Base-by-base conservation (phyloP, 768 basidiomycete species). In the Lactarius hatsudake region DNA sequence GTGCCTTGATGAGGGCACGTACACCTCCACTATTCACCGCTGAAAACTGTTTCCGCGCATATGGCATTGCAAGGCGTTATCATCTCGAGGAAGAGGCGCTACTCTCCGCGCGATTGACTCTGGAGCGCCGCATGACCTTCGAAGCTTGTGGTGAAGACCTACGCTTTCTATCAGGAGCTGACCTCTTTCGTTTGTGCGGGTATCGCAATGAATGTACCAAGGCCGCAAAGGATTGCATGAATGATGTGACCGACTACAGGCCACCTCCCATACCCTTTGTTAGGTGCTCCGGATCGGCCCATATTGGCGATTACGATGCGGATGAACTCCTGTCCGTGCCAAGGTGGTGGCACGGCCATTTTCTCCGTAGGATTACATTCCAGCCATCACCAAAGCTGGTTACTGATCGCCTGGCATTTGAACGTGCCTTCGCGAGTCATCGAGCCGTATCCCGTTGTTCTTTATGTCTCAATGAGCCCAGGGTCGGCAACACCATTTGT, bases 61-160 rank as follows among this genome's bases (percentile, higher is more conserved):
- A 66, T 18, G 65, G 60, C 1, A 61, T 66, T 26, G 59, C 65
- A n/a, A 66, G 59, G 13, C 54, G 60, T 36, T 66, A 61, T 56
- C 53, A 61, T 3, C 65, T 62, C 23, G 10, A 30, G n/a, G 56
- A 62, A 23, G 65, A 66, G 17, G 61, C 65, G 2, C 26, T 62
- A 0, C 18, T 53, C 2, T 43, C 55, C 1, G 65, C 65, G 4
- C 65, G n/a, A 23, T 36, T 59, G 36, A 66, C 61, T 12, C 48
- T 66, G 3, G 56, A 62, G 36, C 56, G 61, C 17, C 28, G 0
- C 3, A 57, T 66, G 65, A 51, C 20, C 36, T 53, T 66, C 56
- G 2, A 53, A n/a, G n/a, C 13, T 17, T 59, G 48, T 10, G 61
- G 56, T 23, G 61, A 62, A 30, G 65, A 66, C n/a, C n/a, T 66